phyloP scores from a whole-genome alignment of 768 basidiomycete genomes.

The Panaeolus papilionaceus region DNA sequence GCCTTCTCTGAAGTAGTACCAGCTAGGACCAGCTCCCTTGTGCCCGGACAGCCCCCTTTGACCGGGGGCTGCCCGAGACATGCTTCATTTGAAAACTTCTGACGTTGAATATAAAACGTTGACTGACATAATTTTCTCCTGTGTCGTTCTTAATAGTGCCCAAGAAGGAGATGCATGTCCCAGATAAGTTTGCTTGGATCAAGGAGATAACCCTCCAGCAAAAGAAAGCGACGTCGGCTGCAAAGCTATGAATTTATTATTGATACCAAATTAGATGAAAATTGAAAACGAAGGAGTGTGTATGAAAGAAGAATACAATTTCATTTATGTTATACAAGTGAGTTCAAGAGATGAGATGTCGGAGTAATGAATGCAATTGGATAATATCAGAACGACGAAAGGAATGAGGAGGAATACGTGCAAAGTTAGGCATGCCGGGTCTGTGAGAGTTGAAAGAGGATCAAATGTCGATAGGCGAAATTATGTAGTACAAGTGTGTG shows the following conservation, averaged over 20 bases:
- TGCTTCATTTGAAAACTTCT: neutral
- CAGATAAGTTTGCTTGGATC: constrained; percentile 16
- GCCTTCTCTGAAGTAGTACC: neutral
- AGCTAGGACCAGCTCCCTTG: neutral
- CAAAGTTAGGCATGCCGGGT: too few species aligned
- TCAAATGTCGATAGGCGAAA: neutral
- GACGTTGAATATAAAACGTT: neutral
- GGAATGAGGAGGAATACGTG: neutral
- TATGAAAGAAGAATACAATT: neutral
- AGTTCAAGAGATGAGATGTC: neutral
- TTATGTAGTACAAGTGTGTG: neutral
- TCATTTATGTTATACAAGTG: neutral
- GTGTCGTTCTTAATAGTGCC: constrained; percentile 17
- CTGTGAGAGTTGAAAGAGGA: too few species aligned
- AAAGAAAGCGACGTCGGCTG: constrained; percentile 8
- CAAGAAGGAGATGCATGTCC: constrained; percentile 19
- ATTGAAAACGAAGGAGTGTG: too few species aligned
- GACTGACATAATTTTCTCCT: constrained; percentile 14
- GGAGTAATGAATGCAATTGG: neutral
- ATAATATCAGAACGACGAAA: neutral
- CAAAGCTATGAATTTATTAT: neutral
- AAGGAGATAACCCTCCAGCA: constrained; percentile 17
- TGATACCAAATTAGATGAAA: neutral
- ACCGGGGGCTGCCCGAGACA: neutral
- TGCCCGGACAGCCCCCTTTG: too few species aligned